phyloP scores from a whole-genome alignment of 1,284 basidiomycete species.

The Neotropicomus parvogracilis region DNA sequence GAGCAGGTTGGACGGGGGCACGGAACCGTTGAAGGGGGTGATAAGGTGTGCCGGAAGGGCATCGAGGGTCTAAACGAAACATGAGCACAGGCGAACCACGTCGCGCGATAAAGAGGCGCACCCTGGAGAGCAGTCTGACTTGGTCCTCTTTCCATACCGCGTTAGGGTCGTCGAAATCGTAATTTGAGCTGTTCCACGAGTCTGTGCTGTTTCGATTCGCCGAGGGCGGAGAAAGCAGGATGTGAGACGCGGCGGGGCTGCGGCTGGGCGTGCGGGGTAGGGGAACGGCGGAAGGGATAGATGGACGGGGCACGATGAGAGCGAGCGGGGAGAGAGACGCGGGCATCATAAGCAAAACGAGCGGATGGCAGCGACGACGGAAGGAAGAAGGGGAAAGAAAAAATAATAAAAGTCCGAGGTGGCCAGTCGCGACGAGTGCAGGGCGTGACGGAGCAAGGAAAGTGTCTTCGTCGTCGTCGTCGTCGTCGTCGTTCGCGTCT shows the following conservation, averaged over 20 bases:
- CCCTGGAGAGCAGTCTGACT: conserved; percentile 59
- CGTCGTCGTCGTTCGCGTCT: conserved; percentile 29
- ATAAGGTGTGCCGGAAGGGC: conserved; percentile 75
- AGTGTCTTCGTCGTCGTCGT: conserved; percentile 15
- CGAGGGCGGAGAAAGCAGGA: conserved; percentile 47
- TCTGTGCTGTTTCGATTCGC: conserved; percentile 69
- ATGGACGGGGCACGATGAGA: conserved; percentile 53
- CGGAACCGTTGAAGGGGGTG: conserved; percentile 75
- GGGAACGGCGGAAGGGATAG: conserved; percentile 34
- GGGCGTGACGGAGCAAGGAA: conserved; percentile 25
- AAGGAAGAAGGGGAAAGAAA: neutral
- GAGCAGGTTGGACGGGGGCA: conserved; percentile 77
- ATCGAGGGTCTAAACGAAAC: conserved; percentile 55
- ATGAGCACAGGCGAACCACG: conserved; percentile 12
- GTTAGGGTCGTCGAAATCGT: conserved; percentile 53
- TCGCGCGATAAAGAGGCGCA: conserved; percentile 35
- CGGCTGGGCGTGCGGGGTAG: conserved; percentile 48
- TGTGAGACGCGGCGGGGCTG: conserved; percentile 43
- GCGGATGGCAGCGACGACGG: conserved; percentile 27
- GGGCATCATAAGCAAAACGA: conserved; percentile 32
- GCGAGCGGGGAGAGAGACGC: conserved; percentile 46
- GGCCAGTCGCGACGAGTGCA: conserved; percentile 9
- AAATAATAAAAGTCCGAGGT: conserved; percentile 21
- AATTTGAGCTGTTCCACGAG: conserved; percentile 78
- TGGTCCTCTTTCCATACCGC: conserved; percentile 75